Conservation (phyloP, 2,329 filamentous ascomycete species). For the Ambrosiella xylebori region DNA sequence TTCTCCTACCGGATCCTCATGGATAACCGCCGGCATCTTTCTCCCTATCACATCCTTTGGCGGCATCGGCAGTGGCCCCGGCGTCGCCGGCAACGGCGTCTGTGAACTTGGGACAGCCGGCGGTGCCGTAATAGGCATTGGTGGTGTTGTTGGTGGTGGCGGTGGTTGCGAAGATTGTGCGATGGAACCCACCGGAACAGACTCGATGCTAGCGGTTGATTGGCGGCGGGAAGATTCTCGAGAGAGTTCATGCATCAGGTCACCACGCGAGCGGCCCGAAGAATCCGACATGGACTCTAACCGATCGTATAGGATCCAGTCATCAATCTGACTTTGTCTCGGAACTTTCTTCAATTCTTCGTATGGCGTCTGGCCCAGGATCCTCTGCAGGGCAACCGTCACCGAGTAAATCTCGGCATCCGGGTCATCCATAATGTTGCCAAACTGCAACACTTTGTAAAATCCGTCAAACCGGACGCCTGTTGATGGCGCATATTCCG, state of each 20-base stretch:
- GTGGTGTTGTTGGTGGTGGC: not conserved
- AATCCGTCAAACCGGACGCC: slow-evolving; percentile 41
- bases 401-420: slow-evolving; percentile 19
- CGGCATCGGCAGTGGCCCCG: not conserved
- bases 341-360: slow-evolving; percentile 29
- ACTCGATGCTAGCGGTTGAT: slow-evolving; percentile 3
- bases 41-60: slow-evolving; percentile 3
- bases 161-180: not conserved
- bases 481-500: slow-evolving; percentile 31
- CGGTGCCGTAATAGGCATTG: not conserved
- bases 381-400: slow-evolving; percentile 29
- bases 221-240: slow-evolving; percentile 9
- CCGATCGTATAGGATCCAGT: slow-evolving; percentile 34
- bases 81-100: not conserved
- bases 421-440: slow-evolving; percentile 19
- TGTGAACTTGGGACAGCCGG: not conserved
- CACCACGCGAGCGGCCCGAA: slow-evolving; percentile 10
- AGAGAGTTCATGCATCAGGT: slow-evolving; percentile 10
- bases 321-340: slow-evolving; percentile 36
- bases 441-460: slow-evolving; percentile 34
- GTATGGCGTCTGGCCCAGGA: slow-evolving; percentile 25
- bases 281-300: slow-evolving; percentile 22
- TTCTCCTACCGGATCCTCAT: slow-evolving; percentile 10
- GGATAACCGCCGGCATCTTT: slow-evolving; percentile 9
- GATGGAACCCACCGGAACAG: not conserved